Evolutionary conservation across 176 grass and related monocot species (phyloP), one percentile per base, ranked within the genome.

Genomic region (Carex cristatella): DNA sequence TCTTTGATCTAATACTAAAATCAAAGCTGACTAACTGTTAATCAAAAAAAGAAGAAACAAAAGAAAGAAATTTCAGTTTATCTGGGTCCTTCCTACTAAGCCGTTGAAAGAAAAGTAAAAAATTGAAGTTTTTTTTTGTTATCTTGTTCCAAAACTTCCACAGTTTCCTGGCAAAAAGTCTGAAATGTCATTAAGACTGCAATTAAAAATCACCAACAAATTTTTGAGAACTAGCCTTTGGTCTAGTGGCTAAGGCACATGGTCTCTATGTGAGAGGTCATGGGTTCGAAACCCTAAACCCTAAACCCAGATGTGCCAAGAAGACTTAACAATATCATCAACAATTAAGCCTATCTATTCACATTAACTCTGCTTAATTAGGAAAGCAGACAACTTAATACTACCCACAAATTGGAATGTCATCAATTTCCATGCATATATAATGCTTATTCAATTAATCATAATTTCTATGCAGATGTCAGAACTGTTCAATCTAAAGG

Each of bases 401-500:
- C 61, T 23, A 10, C 2, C 7, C 18, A 30, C 16, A 76, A 9
- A 19, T 56, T 55, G 19, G 23, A 54, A 15, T 54, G 49, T 55
- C 23, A 54, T 55, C 10, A 28, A 31, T 15, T 49, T 49, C 1
- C 5, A 10, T 23, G 9, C 69, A 46, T 23, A 23, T 23, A 23
- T 11, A 7, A 73, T 49, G 11, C 49, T 15, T 51, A 14, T 76
- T 76, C 4, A 53, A 14, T 15, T 55, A 30, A 77, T 77, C 37
- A 32, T 84, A 54, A 54, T 71, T 80, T 65, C 40, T 44, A 40
- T 71, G 83, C 79, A 98, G 95, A 98, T 98, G 95, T 84, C 93
- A 10, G 95, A 98, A 55, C 33, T 94, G 53, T 95, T 98, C 85
- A 98, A 98, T 85, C 85, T 86, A 14, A 87, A 86, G 87, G 94